Evolutionary conservation across 129 eudicot genomes (phyloP), one percentile per base, ranked within the genome.

Genomic region (Sambucus nigra): DNA sequence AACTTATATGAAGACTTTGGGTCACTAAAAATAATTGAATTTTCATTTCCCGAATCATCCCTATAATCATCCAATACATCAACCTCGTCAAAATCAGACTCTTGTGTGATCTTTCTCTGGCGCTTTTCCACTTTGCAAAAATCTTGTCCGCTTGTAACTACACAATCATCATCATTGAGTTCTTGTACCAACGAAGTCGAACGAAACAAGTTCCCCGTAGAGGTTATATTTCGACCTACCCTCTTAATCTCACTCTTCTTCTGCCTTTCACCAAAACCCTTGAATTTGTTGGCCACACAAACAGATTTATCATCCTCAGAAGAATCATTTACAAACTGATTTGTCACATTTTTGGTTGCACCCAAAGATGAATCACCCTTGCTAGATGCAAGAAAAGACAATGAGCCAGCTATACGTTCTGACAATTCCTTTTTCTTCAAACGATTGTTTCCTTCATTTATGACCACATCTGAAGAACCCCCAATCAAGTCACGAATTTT

Each of bases 1-100:
- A 91, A 68, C 32, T 25, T 59, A 44, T 65, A 91, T 14, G 65
- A 79, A 19, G 73, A 69, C 40, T 46, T 79, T 7, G 86, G 85
- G 46, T 75, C 94, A 59, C 62, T 79, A 31, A 91, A 63, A 59
- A 70, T 73, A 69, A 85, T 57, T 10, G 65, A 23, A 18, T 46
- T 44, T 31, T 71, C 82, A 12, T 68, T 56, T 26, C 53, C 70
- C 15, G 65, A 47, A 47, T 66, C 72, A n/a, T 74, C 65, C 16
- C 20, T 61, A 42, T 56, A 58, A 55, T 74, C 76, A 27, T 58
- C 76, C 60, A 69, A 18, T 26, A 54, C 35, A 11, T 61, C 55
- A 47, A 73, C 45, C 42, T 65, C 64, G 7, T 70, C 72, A 41
- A 58, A 72, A 70, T 49, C 71, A 63, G 64, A 52, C 25, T 59